These are phyloP conservation scores for Hamamelis virginiana DNA, from an alignment of 164 flowering plant genomes.

Conservation along the genomic window DNA sequence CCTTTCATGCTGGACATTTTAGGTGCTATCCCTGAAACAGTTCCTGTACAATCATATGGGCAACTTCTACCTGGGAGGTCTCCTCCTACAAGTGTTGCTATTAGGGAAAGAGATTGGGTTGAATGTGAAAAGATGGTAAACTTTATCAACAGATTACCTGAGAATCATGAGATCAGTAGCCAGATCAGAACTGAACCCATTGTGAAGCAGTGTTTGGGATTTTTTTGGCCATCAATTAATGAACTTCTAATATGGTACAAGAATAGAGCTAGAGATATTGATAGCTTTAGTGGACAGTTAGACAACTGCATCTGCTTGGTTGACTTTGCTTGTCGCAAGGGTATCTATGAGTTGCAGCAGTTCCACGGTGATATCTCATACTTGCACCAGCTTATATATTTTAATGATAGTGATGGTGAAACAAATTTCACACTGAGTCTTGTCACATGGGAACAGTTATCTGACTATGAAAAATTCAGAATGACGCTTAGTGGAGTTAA, in stretches of 20 bases:
- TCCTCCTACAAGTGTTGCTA: constrained; percentile 60
- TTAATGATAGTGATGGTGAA: constrained; percentile 52
- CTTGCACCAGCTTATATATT: constrained; percentile 75
- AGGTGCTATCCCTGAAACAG: constrained; percentile 89
- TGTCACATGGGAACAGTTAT: constrained; percentile 65
- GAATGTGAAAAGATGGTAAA: constrained; percentile 70
- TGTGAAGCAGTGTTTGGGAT: constrained; percentile 49
- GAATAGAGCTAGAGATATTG: constrained; percentile 79
- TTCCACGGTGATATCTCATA: constrained; percentile 62
- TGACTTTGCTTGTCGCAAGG: constrained; percentile 75
- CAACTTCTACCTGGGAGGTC: constrained; percentile 93
- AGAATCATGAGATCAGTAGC: constrained; percentile 28
- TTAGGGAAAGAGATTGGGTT: constrained; percentile 95
- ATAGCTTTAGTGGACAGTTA: constrained; percentile 77
- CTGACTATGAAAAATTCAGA: constrained; percentile 90
- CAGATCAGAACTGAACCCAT: constrained; percentile 72
- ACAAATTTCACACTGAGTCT: constrained; percentile 50
- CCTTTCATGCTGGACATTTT: constrained; percentile 68
- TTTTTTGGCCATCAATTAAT: constrained; percentile 69
- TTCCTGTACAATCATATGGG: constrained; percentile 77
- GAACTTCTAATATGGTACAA: constrained; percentile 81
- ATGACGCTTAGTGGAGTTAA: constrained; percentile 72
- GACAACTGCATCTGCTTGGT: constrained; percentile 77
- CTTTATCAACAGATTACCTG: constrained; percentile 38
- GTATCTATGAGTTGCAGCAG: constrained; percentile 63